Evolutionary conservation across 1,284 basidiomycete species (phyloP).

Genomic region (Prillingera fragicola): DNA sequence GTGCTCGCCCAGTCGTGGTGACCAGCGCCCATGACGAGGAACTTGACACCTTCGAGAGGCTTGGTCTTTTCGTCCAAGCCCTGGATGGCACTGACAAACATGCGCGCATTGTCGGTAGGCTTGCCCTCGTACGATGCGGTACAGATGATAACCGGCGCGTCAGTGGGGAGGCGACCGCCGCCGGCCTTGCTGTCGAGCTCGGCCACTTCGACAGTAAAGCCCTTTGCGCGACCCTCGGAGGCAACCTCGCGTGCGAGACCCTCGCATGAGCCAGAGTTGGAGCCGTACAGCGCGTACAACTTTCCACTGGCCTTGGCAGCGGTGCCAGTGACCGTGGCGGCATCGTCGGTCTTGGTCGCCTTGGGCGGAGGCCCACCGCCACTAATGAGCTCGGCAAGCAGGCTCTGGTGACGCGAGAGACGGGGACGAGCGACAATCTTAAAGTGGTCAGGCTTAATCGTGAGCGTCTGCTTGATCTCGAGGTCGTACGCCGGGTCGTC

Average conservation of each 20-base stretch:
- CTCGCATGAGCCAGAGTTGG: constrained; percentile 54
- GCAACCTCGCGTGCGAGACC: constrained; percentile 53
- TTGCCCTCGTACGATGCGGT: constrained; percentile 56
- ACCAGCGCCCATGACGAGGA: constrained; percentile 55
- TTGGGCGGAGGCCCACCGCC: constrained; percentile 27
- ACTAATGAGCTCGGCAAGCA: constrained; percentile 1
- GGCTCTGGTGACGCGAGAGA: constrained; percentile 1
- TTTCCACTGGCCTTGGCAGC: neutral
- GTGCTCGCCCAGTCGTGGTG: constrained; percentile 55
- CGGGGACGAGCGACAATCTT: constrained; percentile 27
- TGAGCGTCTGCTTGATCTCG: constrained; percentile 52
- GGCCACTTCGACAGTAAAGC: constrained; percentile 50
- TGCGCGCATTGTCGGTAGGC: constrained; percentile 4
- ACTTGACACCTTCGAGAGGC: constrained; percentile 48
- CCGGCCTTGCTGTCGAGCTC: constrained; percentile 51
- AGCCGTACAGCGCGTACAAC: constrained; percentile 44
- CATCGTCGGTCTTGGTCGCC: constrained; percentile 6
- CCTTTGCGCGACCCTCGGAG: constrained; percentile 48
- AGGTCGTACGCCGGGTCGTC: constrained; percentile 51
- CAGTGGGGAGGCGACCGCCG: constrained; percentile 44
- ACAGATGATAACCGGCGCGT: constrained; percentile 53
- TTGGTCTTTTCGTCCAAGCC: constrained; percentile 12
- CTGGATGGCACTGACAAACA: constrained; percentile 1
- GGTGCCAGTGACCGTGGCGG: neutral
- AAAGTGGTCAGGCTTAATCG: constrained; percentile 52